Evolutionary conservation across 495 filamentous ascomycete species (phyloP).

Genomic region (Cenococcum geophilum): DNA sequence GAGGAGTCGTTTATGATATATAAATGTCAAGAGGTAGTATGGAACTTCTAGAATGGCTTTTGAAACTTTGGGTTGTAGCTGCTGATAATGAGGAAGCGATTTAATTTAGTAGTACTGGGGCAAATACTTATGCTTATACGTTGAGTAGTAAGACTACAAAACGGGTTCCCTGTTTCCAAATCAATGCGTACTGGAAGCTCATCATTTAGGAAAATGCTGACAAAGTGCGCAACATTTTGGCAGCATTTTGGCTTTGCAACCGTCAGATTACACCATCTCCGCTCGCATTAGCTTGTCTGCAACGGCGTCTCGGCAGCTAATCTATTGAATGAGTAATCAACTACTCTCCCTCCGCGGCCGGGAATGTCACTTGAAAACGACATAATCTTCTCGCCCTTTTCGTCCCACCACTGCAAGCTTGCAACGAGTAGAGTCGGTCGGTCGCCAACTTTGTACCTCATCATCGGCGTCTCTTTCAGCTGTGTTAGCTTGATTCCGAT

Average conservation of each 20-base stretch:
- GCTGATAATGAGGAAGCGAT: not conserved
- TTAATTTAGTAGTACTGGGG: not conserved
- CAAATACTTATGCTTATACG: not conserved
- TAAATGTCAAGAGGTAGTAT: not conserved
- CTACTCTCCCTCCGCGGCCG: not conserved
- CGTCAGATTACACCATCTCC: not conserved
- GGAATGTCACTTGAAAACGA: not conserved
- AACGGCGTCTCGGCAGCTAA: not conserved
- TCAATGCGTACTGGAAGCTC: not conserved
- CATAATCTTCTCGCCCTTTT: conserved; percentile 7
- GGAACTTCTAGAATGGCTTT: too few species aligned
- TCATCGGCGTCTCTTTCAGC: not conserved
- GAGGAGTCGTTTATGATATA: not conserved
- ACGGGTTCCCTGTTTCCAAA: not conserved
- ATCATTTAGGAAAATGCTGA: not conserved
- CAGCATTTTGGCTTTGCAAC: not conserved
- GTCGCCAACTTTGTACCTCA: not conserved
- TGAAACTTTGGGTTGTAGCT: not conserved
- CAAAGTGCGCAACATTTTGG: not conserved
- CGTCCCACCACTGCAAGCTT: conserved; percentile 1
- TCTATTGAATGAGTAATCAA: not conserved
- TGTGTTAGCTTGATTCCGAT: not conserved
- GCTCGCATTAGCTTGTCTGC: not conserved
- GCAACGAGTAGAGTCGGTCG: not conserved
- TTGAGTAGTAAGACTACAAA: not conserved